These are phyloP conservation scores for Cyclotella choctawhatcheeana DNA, from an alignment of 108 stramenopile species.

Conservation along the genomic window DNA sequence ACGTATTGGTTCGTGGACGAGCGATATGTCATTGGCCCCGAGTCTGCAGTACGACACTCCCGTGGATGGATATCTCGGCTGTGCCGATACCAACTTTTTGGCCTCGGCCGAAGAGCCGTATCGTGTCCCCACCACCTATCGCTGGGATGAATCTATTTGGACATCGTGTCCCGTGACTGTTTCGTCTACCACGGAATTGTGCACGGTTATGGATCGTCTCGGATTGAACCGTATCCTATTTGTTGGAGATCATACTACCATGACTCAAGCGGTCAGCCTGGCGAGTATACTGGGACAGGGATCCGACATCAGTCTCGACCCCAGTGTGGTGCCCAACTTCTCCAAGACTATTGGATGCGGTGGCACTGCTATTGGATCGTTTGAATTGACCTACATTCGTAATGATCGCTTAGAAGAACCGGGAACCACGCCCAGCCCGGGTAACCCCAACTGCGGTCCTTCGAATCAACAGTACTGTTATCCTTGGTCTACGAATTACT, in stretches of 20 bases:
- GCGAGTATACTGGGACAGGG: constrained; percentile 41
- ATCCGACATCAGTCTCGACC: constrained; percentile 36
- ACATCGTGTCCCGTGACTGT: constrained; percentile 40
- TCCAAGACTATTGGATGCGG: constrained; percentile 41
- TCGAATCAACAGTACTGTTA: constrained; percentile 40
- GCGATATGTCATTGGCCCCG: constrained; percentile 27
- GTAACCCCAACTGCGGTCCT: constrained; percentile 41
- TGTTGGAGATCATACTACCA: constrained; percentile 48
- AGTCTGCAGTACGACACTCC: constrained; percentile 27
- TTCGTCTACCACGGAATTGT: constrained; percentile 17
- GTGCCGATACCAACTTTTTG: constrained; percentile 39
- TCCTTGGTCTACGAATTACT: constrained; percentile 35
- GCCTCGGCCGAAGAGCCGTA: constrained; percentile 40
- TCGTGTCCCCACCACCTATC: constrained; percentile 34
- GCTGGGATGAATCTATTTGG: constrained; percentile 44
- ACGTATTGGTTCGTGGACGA: constrained; percentile 30
- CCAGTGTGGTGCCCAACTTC: constrained; percentile 44
- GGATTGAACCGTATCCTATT: constrained; percentile 44
- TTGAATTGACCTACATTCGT: constrained; percentile 39
- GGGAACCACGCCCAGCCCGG: constrained; percentile 32
- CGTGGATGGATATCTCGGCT: constrained; percentile 46
- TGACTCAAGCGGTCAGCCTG: constrained; percentile 45
- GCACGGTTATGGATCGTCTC: constrained; percentile 31
- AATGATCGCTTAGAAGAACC: constrained; percentile 47
- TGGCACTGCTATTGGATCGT: constrained; percentile 18